These are phyloP conservation scores for Aspergillus eucalypticola DNA, from an alignment of 2,329 filamentous ascomycete genomes.

Conservation along the genomic window DNA sequence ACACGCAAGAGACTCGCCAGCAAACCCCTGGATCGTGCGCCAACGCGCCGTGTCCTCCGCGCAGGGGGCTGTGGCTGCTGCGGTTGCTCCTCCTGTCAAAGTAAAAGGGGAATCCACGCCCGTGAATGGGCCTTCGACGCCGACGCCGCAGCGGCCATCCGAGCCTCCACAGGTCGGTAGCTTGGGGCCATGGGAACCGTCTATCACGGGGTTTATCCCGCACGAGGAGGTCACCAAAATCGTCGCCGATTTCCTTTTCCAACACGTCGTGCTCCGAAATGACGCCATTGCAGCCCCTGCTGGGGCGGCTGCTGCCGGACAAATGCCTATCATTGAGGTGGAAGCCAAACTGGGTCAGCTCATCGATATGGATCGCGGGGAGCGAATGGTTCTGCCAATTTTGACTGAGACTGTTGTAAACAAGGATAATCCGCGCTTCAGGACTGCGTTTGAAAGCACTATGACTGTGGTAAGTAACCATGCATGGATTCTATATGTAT, in stretches of 20 bases:
- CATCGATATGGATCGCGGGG: constrained; percentile 69
- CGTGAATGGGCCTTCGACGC: constrained; percentile 31
- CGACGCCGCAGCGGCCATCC: constrained; percentile 17
- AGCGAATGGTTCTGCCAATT: constrained; percentile 68
- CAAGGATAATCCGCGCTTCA: constrained; percentile 52
- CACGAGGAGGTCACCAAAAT: constrained; percentile 72
- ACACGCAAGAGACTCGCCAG: constrained; percentile 27
- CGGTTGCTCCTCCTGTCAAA: constrained; percentile 18
- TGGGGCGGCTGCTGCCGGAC: constrained; percentile 58
- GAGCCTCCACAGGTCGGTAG: constrained; percentile 28
- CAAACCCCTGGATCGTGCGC: constrained; percentile 26
- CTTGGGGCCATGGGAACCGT: constrained; percentile 51
- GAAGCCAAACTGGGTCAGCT: constrained; percentile 90
- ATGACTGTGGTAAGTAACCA: constrained; percentile 75
- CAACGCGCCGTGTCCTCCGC: constrained; percentile 23
- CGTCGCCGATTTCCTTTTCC: constrained; percentile 79
- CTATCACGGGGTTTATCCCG: constrained; percentile 69
- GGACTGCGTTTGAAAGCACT: constrained; percentile 75
- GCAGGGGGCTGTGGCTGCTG: constrained; percentile 18
- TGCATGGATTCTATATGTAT: neutral
- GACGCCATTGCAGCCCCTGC: constrained; percentile 59
- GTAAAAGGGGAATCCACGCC: constrained; percentile 25
- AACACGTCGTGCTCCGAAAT: constrained; percentile 67
- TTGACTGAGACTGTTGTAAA: constrained; percentile 70
- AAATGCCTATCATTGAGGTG: constrained; percentile 79